Base-by-base conservation (phyloP, 202 grass and related monocot species). In the Cymbopogon flexuosus region DNA sequence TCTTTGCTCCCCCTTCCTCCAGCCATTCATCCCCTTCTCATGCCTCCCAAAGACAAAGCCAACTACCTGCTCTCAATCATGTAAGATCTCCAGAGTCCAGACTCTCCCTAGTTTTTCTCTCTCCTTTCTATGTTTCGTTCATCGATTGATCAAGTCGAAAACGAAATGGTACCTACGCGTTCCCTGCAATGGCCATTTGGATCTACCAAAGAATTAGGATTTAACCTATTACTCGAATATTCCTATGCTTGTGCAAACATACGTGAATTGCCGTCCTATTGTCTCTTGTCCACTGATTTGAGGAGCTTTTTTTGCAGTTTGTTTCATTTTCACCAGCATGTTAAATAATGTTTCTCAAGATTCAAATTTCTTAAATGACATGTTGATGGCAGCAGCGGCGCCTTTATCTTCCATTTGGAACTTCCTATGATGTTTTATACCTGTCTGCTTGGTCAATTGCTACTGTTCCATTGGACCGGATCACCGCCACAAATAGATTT, bases 391-490 rank as follows among this genome's bases (percentile, higher is more conserved):
- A 74, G 1, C 8, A 40, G 31, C 31, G 3, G 31, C n/a, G n/a
- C n/a, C n/a, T n/a, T n/a, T n/a, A n/a, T n/a, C n/a, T n/a, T 33
- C 0, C 7, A 33, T 42, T 71, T 71, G 16, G 72, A 87, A 15
- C 54, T 77, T 43, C 11, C 12, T 6, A 41, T 70, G 18, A 2
- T 19, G 6, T 14, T 82, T 71, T 71, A 64, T 63, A 57, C 18
- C 14, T 82, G 3, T 65, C 41, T 59, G 21, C 9, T 18, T 23
- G 63, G 78, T 77, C 78, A 81, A 76, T 72, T 34, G 39, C 62
- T 58, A 62, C 76, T 68, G 30, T 60, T 80, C 56, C 77, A 80
- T 80, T 46, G 77, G 63, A 86, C 37, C 31, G 10, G 31, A 81
- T 86, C 49, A 30, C 5, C 22, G 8, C 8, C 9, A 37, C 2